Percentiles rank a stretch among this genome's conserved stretches.
Evolutionary conservation across 306 rosid genomes (phyloP).

Genomic region (Castanea crenata): DNA sequence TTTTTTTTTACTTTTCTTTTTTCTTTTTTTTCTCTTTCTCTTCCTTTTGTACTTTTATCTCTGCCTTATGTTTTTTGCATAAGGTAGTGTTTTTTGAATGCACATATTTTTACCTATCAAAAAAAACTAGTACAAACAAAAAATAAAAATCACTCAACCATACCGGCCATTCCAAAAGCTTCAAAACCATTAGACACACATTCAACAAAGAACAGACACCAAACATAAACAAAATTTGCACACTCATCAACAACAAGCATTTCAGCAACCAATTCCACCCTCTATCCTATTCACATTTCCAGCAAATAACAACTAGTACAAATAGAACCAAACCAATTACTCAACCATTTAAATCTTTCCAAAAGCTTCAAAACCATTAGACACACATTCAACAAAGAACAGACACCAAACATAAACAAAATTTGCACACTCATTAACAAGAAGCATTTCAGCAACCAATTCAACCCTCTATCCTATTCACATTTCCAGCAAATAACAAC

Average conservation of each 20-base stretch:
- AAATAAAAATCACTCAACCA: neutral
- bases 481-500: no score
- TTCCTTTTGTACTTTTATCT: no score
- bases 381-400: no score
- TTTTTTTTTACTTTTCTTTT: no score
- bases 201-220: neutral
- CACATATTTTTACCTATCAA: no score
- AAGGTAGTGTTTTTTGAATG: no score
- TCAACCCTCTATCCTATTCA: neutral
- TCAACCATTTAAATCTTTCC: no score
- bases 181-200: neutral
- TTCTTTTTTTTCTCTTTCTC: no score
- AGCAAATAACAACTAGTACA: no score
- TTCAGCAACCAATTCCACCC: neutral
- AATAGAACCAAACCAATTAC: no score
- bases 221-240: neutral
- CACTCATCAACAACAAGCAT: neutral
- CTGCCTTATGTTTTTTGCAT: no score
- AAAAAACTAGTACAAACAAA: neutral
- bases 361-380: neutral
- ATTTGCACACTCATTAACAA: neutral
- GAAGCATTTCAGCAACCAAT: neutral
- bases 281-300: no score
- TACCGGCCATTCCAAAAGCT: neutral
- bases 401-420: neutral